Evolutionary conservation across 1,139 yeast genomes (phyloP), one percentile per base, ranked within the genome.

Genomic region (Diutina rugosa): DNA sequence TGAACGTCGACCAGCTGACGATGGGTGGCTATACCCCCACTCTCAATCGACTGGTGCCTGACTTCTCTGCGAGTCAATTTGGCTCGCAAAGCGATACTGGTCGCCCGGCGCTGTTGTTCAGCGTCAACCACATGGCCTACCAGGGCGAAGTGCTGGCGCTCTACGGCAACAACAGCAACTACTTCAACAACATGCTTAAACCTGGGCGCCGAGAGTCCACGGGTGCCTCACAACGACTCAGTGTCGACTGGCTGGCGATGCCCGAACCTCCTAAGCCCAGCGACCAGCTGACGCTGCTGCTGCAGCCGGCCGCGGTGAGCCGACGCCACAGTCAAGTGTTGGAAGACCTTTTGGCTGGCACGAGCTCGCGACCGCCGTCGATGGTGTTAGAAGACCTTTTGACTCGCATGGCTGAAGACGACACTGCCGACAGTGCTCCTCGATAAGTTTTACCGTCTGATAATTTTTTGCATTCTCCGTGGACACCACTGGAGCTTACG

Each of bases 371-470:
- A 46, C 62, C 62, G 12, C 62, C 62, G 14, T 58, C 60, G 32
- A 58, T 57, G 53, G 49, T 55, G 16, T 56, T 60, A 41, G 62
- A 60, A 9, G 62, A 60, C 46, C 51, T 60, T 56, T 56, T 60
- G 18, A 41, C 55, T 46, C 26, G 38, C 38, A 29, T 48, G 35
- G 35, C 21, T 14, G 53, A 12, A n/a, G 45, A 30, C 16, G 51
- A 47, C 21, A 18, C 12, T 41, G 10, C 6, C 35, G 35, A 32
- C 12, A 32, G 12, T 10, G 10, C 10, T 32, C 35, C 9, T 32
- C 10, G 35, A 9, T 32, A 32, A 8, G 35, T 32, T 10, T 12
- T 21, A 2, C 26, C 26, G 26, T 21, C 26, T 21, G 26, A 21
- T 21, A 21, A 21, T 21, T 21, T 35, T 32, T 32, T 35, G 41